Base-by-base conservation (phyloP, 1,284 basidiomycete species). In the Exobasidium cylindrosporum region DNA sequence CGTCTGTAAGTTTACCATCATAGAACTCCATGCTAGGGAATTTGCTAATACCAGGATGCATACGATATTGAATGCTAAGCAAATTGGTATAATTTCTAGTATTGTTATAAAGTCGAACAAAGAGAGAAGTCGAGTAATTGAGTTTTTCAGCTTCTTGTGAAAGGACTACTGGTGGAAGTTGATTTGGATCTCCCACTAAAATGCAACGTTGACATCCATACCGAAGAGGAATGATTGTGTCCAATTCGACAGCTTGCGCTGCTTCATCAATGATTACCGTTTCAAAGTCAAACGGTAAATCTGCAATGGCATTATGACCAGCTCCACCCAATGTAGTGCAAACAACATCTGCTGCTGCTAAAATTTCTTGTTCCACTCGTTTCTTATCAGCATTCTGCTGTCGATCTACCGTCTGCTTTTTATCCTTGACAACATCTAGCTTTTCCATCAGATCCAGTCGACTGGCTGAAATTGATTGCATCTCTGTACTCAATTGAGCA, bases 211-310 rank as follows among this genome's bases (percentile, higher is more conserved):
- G 85, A 74, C 88, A 90, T 35, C 86, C 86, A 81, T 94, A 98
- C 76, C 91, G 94, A 61, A 99, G 83, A 43, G 96, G 96, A 66
- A 99, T 98, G 62, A 99, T 82, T n/a, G 93, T 92, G 74, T 91
- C 94, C 61, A 97, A 84, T 81, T 99, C 96, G 53, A 97, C 90
- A 3, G 94, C 90, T 81, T 99, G 96, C 0, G 95, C 95, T 0
- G 96, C 96, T 81, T 99, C 96, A 77, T 99, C 96, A 68, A 98
- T 96, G 75, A 99, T 88, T 66, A 98, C 87, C 79, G 96, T 92
- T 73, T 97, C 93, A 76, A 97, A 97, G 58, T 93, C 89, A 70
- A 92, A 87, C 4, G 79, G 71, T 2, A 82, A 70, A 14, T 87
- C 84, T 61, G 89, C 87, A 54, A 99, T 83, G 58, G 86, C 86